phyloP scores from a whole-genome alignment of 169 alveolate genomes.

The Plasmodium ovale region DNA sequence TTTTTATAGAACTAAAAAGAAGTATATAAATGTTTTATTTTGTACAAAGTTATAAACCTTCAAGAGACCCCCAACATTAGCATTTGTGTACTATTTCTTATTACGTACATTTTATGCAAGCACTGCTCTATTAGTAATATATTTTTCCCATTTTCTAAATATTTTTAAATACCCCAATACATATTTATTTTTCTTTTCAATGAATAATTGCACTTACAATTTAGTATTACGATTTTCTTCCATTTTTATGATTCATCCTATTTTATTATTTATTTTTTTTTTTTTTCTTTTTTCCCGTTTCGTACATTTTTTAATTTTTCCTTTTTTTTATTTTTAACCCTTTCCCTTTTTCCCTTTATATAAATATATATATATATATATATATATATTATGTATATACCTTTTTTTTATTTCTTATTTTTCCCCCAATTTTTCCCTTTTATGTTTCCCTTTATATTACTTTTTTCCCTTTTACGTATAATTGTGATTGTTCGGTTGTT shows the following conservation, averaged over 20 bases:
- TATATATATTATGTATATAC: too few relatives aligned
- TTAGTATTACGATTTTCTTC: not conserved
- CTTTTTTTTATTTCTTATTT: too few relatives aligned
- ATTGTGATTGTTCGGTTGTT: not conserved
- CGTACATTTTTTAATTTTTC: not conserved
- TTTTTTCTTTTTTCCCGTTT: not conserved
- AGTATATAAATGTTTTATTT: not conserved
- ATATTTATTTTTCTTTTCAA: not conserved
- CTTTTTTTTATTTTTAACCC: not conserved
- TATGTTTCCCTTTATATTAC: not conserved
- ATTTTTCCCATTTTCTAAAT: not conserved
- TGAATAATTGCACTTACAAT: not conserved
- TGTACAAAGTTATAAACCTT: not conserved
- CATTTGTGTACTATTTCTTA: not conserved
- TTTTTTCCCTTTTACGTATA: not conserved
- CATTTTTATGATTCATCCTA: not conserved
- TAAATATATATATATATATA: too few relatives aligned
- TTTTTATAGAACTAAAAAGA: not conserved
- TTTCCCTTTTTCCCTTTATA: not conserved
- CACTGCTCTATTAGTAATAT: not conserved
- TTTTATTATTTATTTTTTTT: too few relatives aligned
- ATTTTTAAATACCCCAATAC: not conserved
- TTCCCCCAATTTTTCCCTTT: too few relatives aligned
- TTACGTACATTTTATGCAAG: not conserved
- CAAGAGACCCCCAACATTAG: not conserved